Base-by-base conservation (phyloP, 2,329 filamentous ascomycete species). In the Monilinia fructigena region DNA sequence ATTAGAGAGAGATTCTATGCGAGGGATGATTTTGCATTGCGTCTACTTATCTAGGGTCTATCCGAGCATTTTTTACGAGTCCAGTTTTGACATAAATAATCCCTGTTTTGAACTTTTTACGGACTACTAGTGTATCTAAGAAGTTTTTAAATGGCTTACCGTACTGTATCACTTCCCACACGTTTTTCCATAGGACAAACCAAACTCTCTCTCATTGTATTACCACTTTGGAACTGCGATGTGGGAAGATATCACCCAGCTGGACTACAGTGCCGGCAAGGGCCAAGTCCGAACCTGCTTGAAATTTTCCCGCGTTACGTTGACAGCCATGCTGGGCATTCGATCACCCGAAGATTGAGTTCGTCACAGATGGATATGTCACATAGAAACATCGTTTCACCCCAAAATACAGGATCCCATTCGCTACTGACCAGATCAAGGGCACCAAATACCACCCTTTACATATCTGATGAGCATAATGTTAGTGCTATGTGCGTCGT, bases 321-420 rank as follows among this genome's bases (percentile, higher is more conserved):
- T 26, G 42, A 28, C 26, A 35, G 42, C 42, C 42, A 59, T 28
- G 20, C 56, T 31, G 35, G 7, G 42, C 20, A 18, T 23, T 50
- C 28, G 20, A 58, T 60, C 45, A 48, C 50, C 45, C 28, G 20
- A 48, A 60, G 48, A 38, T 60, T 38, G 28, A 35, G 28, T 48
- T 60, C 45, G 23, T 48, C 42, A 35, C 45, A 47, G 23, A 38
- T 60, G 48, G 20, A 50, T 28, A 48, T 60, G 20, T 38, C 42
- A 60, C n/a, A 26, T 50, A 20, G 14, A 50, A 48, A 23, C 20
- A 60, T 48, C 12, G 7, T 23, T 38, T 3, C 42, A 47, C 28
- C 11, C 2, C 18, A 26, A 5, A 35, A 48, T n/a, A 26, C 56
- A 48, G 55, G 55, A 42, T 45, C 38, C n/a, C n/a, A 58, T 28